phyloP scores from a whole-genome alignment of 2,329 filamentous ascomycete species.

The Alternaria sp. region DNA sequence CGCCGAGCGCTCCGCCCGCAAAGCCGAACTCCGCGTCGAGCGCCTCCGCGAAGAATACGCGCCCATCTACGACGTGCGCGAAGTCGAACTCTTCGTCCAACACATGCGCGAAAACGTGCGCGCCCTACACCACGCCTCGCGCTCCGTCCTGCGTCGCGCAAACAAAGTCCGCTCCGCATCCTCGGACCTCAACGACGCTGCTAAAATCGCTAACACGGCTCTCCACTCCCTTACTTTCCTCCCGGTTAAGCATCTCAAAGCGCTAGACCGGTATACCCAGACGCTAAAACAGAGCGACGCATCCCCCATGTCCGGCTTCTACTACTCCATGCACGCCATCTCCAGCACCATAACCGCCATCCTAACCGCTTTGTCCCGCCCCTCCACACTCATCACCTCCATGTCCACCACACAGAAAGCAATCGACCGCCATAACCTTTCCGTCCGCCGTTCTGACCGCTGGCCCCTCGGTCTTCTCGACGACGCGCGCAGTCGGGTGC shows the following conservation, averaged over 20 bases:
- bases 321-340: constrained; percentile 78
- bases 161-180: constrained; percentile 72
- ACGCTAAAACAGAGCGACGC: constrained; percentile 71
- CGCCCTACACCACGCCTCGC: constrained; percentile 81
- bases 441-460: constrained; percentile 73
- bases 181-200: constrained; percentile 73
- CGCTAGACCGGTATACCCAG: constrained; percentile 74
- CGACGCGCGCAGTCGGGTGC: constrained; percentile 76
- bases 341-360: constrained; percentile 84
- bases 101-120: constrained; percentile 90
- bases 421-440: constrained; percentile 78
- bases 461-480: constrained; percentile 86
- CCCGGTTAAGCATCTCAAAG: constrained; percentile 69
- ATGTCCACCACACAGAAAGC: constrained; percentile 77
- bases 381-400: constrained; percentile 75
- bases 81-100: constrained; percentile 91
- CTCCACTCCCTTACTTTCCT: constrained; percentile 69
- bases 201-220: constrained; percentile 58
- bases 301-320: constrained; percentile 74
- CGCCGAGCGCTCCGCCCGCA: constrained; percentile 83
- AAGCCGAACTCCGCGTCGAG: constrained; percentile 81
- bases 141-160: constrained; percentile 79
- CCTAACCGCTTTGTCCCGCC: constrained; percentile 77
- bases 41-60: constrained; percentile 88
- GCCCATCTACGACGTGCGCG: constrained; percentile 77